Evolutionary conservation across 192 early-diverging fungal species (phyloP).

Genomic region (Phycomyces blakesleeanus): DNA sequence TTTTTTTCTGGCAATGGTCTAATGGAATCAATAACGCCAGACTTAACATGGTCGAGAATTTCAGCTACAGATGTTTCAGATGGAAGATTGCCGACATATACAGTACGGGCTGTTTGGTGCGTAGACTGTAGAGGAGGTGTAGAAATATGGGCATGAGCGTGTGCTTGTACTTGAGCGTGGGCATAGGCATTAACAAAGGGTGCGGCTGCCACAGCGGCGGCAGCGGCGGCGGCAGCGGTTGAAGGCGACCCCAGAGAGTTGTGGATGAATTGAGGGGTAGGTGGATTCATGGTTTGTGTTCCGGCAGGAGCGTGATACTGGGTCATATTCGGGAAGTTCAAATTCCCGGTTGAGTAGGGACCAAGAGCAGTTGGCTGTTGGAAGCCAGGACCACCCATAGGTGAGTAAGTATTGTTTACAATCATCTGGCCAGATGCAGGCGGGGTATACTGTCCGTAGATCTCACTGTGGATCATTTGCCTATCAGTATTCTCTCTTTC

Average conservation of each 20-base stretch:
- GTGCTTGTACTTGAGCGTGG: background rate
- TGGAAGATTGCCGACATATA: constrained; percentile 82
- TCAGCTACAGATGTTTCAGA: constrained; percentile 53
- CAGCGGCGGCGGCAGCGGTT: constrained; percentile 14
- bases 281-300: background rate
- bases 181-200: background rate
- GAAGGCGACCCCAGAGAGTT: constrained; percentile 18
- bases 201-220: constrained; percentile 1
- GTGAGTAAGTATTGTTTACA: constrained; percentile 1
- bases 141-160: background rate
- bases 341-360: background rate
- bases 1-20: constrained; percentile 73
- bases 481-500: background rate
- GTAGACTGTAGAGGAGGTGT: constrained; percentile 1
- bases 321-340: background rate
- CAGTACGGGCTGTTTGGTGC: constrained; percentile 59
- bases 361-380: background rate
- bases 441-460: constrained; percentile 3
- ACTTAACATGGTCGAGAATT: constrained; percentile 66
- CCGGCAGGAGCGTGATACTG: background rate
- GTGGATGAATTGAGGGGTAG: constrained; percentile 15
- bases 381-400: background rate
- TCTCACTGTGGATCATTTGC: background rate
- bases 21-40: constrained; percentile 65
- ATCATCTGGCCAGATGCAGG: constrained; percentile 3